phyloP scores from a whole-genome alignment of 306 rosid species.

The Abrus precatorius region DNA sequence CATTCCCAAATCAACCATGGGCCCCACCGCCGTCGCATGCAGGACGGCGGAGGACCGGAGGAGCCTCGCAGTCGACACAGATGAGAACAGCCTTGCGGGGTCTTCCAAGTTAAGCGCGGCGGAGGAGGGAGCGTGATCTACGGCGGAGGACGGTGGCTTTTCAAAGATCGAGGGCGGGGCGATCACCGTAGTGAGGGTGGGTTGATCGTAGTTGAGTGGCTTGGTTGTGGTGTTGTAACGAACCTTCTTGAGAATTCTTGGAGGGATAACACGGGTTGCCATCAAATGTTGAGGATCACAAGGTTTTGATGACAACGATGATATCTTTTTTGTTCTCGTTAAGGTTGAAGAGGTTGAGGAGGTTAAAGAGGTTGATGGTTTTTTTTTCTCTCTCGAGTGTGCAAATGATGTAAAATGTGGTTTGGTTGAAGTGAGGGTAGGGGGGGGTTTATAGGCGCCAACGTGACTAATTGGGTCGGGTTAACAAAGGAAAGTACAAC shows the following conservation, averaged over 20 bases:
- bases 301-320: background rate
- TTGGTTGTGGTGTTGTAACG: slow-evolving; percentile 47
- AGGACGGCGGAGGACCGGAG: slow-evolving; percentile 68
- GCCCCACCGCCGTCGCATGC: slow-evolving; percentile 69
- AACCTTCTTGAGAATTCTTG: slow-evolving; percentile 56
- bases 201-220: slow-evolving; percentile 52
- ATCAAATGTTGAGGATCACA: slow-evolving; percentile 24
- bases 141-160: background rate
- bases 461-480: background rate
- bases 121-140: background rate
- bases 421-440: background rate
- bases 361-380: background rate
- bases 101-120: slow-evolving; percentile 46
- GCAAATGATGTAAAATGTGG: background rate
- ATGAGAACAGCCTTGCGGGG: slow-evolving; percentile 53
- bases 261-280: slow-evolving; percentile 61
- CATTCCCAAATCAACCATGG: slow-evolving; percentile 83
- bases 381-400: background rate
- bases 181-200: background rate
- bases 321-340: background rate
- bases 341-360: background rate
- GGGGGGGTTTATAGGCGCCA: slow-evolving; percentile 18
- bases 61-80: slow-evolving; percentile 57
- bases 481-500: slow-evolving; percentile 44
- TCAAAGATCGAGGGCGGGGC: background rate